Evolutionary conservation across 2,329 filamentous ascomycete genomes (phyloP).

Genomic region (Talaromyces sp.): DNA sequence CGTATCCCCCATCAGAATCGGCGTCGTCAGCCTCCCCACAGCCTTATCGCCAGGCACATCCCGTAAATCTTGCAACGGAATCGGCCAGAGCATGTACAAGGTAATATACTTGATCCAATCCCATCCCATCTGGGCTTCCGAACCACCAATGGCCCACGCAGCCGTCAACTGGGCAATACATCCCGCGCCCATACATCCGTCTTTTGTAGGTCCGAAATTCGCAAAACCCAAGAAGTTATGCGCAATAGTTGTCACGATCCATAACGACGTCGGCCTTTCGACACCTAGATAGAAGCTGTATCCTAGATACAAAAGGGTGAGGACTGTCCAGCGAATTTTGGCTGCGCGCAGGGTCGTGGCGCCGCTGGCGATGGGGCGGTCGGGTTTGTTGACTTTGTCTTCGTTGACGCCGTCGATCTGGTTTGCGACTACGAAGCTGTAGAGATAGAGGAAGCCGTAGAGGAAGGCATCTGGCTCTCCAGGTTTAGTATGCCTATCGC

Average conservation of each 20-base stretch:
- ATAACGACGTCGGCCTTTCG: constrained; percentile 11
- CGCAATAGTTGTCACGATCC: constrained; percentile 12
- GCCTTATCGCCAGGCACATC: constrained; percentile 17
- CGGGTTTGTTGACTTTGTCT: constrained; percentile 17
- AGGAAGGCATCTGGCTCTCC: constrained; percentile 7
- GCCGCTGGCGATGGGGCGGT: constrained; percentile 16
- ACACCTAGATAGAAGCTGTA: constrained; percentile 2
- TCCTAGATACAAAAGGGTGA: constrained; percentile 12
- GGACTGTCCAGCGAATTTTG: constrained; percentile 8
- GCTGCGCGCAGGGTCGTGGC: constrained; percentile 10
- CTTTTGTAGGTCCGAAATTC: constrained; percentile 15
- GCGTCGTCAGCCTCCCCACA: constrained; percentile 13
- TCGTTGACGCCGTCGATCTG: constrained; percentile 16
- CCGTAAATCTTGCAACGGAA: constrained; percentile 16
- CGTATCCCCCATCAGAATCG: constrained; percentile 15
- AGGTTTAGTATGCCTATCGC: not conserved
- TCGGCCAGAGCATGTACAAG: constrained; percentile 14
- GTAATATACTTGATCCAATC: constrained; percentile 16
- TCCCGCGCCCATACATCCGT: constrained; percentile 15
- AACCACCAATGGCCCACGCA: constrained; percentile 16
- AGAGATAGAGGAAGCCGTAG: constrained; percentile 14
- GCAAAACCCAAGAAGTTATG: constrained; percentile 16
- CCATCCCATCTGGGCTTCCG: constrained; percentile 10
- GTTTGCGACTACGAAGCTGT: constrained; percentile 16
- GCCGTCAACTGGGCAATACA: constrained; percentile 17